Conservation (phyloP, 129 eudicot genomes). For the Flaveria brownii region DNA sequence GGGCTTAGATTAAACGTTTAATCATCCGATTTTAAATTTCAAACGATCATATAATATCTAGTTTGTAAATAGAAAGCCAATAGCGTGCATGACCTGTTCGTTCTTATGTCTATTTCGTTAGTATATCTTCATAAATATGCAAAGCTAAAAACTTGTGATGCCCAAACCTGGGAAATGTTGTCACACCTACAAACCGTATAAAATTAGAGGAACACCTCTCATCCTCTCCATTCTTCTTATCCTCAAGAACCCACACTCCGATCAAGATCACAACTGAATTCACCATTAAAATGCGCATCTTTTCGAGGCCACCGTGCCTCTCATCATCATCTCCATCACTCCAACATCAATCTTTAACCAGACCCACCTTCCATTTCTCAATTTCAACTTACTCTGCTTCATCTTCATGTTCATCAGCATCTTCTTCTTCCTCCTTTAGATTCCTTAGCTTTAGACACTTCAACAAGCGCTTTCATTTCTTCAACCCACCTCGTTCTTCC, state of each 20-base stretch:
- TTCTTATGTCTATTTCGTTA: neutral
- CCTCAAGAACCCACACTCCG: constrained; percentile 12
- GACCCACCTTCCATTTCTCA: constrained; percentile 44
- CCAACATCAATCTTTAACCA: constrained; percentile 15
- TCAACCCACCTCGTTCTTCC: constrained; percentile 71
- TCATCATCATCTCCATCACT: constrained; percentile 33
- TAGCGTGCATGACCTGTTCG: too few relatives aligned
- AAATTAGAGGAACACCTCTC: constrained; percentile 20
- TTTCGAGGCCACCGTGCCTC: constrained; percentile 53
- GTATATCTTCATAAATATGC: neutral
- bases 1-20: too few relatives aligned
- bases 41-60: too few relatives aligned
- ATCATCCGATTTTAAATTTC: too few relatives aligned
- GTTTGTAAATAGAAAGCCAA: too few relatives aligned
- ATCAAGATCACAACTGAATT: neutral
- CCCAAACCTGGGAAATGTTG: constrained; percentile 23
- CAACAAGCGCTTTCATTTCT: constrained; percentile 58
- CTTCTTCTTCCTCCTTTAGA: constrained; percentile 24
- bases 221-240: constrained; percentile 30
- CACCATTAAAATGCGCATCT: constrained; percentile 36
- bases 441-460: constrained; percentile 40
- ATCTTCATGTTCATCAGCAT: constrained; percentile 17
- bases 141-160: constrained; percentile 18
- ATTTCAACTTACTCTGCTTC: constrained; percentile 32
- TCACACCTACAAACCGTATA: constrained; percentile 35